These are phyloP conservation scores for Ramaria sp. DNA, from an alignment of 768 basidiomycete species.

Conservation along the genomic window DNA sequence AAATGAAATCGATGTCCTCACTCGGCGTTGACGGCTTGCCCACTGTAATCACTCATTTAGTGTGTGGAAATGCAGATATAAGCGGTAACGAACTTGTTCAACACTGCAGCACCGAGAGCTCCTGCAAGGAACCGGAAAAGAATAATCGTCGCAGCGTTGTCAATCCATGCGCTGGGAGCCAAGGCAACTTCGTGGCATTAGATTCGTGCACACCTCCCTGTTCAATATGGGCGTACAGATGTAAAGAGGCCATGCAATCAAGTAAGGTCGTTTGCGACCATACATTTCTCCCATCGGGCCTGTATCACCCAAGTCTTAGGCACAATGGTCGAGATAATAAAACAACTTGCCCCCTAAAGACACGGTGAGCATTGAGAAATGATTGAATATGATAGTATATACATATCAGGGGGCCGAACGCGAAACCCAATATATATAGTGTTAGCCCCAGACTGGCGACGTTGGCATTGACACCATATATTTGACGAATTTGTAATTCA, in stretches of 20 bases:
- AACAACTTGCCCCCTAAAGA: not conserved
- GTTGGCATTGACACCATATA: slow-evolving; percentile 12
- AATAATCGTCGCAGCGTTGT: not conserved
- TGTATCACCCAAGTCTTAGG: not conserved
- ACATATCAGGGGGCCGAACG: not conserved
- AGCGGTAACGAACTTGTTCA: slow-evolving; percentile 1
- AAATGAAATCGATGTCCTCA: not conserved
- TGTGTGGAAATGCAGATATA: not conserved
- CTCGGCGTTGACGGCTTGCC: not conserved
- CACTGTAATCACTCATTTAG: no score
- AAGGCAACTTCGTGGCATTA: not conserved
- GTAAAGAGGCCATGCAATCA: slow-evolving; percentile 3
- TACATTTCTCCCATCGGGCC: slow-evolving; percentile 6
- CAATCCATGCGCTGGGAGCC: slow-evolving; percentile 3
- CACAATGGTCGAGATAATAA: not conserved
- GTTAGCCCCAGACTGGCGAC: slow-evolving; percentile 14
- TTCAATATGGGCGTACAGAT: not conserved
- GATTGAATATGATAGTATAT: not conserved
- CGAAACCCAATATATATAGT: slow-evolving; percentile 17
- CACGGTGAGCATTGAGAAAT: not conserved
- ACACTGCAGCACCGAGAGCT: not conserved
- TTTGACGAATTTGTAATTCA: slow-evolving; percentile 11
- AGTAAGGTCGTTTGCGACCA: slow-evolving; percentile 1
- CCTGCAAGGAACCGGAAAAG: slow-evolving; percentile 4
- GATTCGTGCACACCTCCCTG: not conserved